Evolutionary conservation across 805 yeast genomes (phyloP).

Genomic region (Kodamaea kaohsiungensis): DNA sequence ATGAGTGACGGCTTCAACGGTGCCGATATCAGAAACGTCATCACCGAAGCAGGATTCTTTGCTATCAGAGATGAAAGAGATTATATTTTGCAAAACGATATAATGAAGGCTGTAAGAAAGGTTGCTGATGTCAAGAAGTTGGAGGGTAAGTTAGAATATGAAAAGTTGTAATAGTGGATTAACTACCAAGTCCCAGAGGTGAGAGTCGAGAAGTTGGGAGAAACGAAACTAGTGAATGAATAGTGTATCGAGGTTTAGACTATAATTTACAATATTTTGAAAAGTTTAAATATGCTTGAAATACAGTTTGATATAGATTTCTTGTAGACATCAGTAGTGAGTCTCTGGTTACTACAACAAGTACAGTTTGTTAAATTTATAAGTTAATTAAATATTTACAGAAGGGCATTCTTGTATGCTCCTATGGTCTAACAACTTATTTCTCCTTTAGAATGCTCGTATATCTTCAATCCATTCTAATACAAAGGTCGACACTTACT

Average conservation of each 20-base stretch:
- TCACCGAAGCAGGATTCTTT: constrained; percentile 98
- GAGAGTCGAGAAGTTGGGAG: not conserved
- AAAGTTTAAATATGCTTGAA: no score
- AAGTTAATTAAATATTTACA: not conserved
- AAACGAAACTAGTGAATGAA: not conserved
- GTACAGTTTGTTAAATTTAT: not conserved
- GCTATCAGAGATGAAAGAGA: constrained; percentile 98
- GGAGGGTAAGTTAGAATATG: constrained; percentile 94
- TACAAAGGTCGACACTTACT: not conserved
- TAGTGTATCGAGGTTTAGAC: not conserved
- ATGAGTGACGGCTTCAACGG: constrained; percentile 99
- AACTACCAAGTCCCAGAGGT: not conserved
- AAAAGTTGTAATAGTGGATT: constrained; percentile 74
- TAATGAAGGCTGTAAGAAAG: constrained; percentile 97
- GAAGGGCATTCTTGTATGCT: not conserved
- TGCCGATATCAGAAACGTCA: constrained; percentile 94
- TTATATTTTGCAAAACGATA: constrained; percentile 86
- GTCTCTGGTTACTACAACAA: no score
- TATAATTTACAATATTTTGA: not conserved
- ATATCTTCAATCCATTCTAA: not conserved
- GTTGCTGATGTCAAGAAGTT: constrained; percentile 95
- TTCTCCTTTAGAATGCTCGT: not conserved
- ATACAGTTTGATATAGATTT: no score
- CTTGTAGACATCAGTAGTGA: no score
- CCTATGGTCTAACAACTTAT: not conserved